These are phyloP conservation scores for Psidium guajava DNA, from an alignment of 345 rosid species.

Conservation along the genomic window DNA sequence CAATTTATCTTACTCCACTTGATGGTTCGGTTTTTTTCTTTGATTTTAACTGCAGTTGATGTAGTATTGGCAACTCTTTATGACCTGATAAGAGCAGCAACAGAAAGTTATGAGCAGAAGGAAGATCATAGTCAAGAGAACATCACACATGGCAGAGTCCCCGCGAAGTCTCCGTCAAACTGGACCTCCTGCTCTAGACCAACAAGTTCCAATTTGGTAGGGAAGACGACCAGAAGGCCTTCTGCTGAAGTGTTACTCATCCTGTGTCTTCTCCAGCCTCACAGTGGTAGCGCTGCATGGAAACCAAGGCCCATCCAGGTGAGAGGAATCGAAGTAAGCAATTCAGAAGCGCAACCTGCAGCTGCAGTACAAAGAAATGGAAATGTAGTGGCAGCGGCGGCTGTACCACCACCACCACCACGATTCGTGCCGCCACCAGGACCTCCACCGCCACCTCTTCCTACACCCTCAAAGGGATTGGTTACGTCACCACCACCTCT, in stretches of 20 bases:
- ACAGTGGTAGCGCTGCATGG: not conserved
- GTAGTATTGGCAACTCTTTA: slow-evolving; percentile 35
- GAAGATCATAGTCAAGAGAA: not conserved
- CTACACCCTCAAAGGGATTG: not conserved
- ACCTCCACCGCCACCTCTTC: not conserved
- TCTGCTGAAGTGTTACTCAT: not conserved
- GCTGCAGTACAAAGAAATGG: not conserved
- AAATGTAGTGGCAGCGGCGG: not conserved
- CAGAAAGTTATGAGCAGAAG: slow-evolving; percentile 10
- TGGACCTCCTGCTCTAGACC: not conserved
- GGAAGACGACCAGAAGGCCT: not conserved
- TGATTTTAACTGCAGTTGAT: slow-evolving; percentile 27
- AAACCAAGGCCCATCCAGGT: not conserved
- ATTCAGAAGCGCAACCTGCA: not conserved
- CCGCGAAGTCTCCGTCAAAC: not conserved
- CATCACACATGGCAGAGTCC: not conserved
- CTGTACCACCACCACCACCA: not conserved
- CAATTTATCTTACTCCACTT: not conserved
- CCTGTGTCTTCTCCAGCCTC: not conserved
- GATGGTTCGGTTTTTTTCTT: not conserved
- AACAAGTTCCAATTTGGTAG: not conserved
- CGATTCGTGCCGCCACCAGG: not conserved
- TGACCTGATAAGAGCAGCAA: slow-evolving; percentile 27
- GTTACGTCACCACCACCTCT: slow-evolving; percentile 31
- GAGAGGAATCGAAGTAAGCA: not conserved